Conservation (phyloP, 129 eudicot species). For the Erigeron canadensis region DNA sequence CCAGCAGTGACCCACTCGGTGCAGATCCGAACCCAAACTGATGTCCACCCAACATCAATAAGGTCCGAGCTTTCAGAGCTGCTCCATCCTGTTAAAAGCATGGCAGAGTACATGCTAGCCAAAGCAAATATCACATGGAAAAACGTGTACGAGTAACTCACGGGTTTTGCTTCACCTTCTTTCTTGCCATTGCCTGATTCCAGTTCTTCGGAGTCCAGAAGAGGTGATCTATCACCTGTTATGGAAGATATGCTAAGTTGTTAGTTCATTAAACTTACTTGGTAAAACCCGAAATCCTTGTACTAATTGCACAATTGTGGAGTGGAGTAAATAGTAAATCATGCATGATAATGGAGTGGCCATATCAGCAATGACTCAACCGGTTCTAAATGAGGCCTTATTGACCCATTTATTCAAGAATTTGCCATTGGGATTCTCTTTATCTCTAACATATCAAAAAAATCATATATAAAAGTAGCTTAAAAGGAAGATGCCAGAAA, state of each 20-base stretch:
- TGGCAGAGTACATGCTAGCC: constrained; percentile 98
- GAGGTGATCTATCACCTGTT: constrained; percentile 58
- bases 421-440: background rate
- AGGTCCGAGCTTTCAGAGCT: constrained; percentile 73
- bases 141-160: constrained; percentile 81
- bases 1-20: constrained; percentile 97
- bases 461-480: background rate
- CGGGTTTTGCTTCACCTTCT: constrained; percentile 62
- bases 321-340: no score
- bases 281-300: background rate
- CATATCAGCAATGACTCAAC: no score
- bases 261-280: background rate
- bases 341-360: no score
- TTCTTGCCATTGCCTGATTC: constrained; percentile 70
- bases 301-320: no score
- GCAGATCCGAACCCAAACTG: constrained; percentile 96
- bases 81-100: constrained; percentile 98
- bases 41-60: constrained; percentile 96
- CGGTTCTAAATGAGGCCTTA: background rate
- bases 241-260: background rate
- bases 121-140: constrained; percentile 95
- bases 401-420: background rate
- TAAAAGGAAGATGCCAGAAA: background rate
- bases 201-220: constrained; percentile 65
- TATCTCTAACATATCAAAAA: background rate